A percentile compares a stretch with the other conserved stretches of the same genome.
These are phyloP conservation scores for Actinidia polygama DNA, from an alignment of 179 eudicot genomes.

Conservation along the genomic window DNA sequence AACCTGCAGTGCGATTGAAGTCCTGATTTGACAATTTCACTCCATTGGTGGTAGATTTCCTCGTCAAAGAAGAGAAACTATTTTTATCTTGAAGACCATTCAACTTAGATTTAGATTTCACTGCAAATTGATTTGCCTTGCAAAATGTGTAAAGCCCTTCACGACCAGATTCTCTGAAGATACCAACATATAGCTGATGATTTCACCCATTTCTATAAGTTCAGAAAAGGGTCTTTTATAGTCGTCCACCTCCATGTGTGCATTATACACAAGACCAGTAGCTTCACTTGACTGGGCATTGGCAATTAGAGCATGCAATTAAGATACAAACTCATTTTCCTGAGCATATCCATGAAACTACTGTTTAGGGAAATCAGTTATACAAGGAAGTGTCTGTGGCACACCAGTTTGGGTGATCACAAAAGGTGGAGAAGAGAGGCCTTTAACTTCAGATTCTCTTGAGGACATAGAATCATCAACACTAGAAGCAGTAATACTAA, in stretches of 20 bases:
- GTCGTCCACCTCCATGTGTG: conserved; percentile 26
- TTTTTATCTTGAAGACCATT: conserved; percentile 34
- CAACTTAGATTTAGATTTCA: conserved; percentile 29
- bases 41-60: conserved; percentile 36
- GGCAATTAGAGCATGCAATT: conserved; percentile 24
- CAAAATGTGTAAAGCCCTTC: conserved; percentile 66
- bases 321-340: conserved; percentile 36
- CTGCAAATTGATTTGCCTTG: conserved; percentile 36
- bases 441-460: conserved; percentile 32
- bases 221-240: conserved; percentile 25
- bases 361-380: conserved; percentile 25
- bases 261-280: conserved; percentile 27
- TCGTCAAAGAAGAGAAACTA: conserved; percentile 28
- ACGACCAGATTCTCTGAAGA: conserved; percentile 35
- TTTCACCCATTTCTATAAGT: conserved; percentile 32
- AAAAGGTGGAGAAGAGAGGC: conserved; percentile 28
- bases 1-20: conserved; percentile 37
- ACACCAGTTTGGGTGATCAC: conserved; percentile 27
- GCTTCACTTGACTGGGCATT: conserved; percentile 29
- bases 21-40: conserved; percentile 26
- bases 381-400: conserved; percentile 19
- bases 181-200: conserved; percentile 22
- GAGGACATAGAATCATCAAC: conserved; percentile 31
- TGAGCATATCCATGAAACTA: conserved; percentile 25
- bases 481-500: conserved; percentile 31